Conservation (phyloP, 768 basidiomycete species). For the Russula ochroleuca region DNA sequence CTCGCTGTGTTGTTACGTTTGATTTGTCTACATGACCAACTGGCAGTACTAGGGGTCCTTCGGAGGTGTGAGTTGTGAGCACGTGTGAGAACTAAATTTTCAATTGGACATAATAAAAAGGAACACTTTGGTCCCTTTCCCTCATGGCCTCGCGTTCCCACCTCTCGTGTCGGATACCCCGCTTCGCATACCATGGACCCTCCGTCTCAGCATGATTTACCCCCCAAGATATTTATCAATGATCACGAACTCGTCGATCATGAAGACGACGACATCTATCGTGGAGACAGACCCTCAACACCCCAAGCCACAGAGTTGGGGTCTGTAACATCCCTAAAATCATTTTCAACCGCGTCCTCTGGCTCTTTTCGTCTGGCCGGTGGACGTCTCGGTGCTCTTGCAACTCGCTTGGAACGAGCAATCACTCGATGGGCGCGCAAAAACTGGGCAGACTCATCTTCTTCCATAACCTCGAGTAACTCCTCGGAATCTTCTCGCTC, state of each 20-base stretch:
- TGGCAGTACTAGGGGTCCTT: no score
- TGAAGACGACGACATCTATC: constrained; percentile 53
- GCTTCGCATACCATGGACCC: constrained; percentile 17
- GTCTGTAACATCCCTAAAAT: constrained; percentile 31
- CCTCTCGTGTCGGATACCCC: neutral
- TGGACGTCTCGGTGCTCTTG: constrained; percentile 36
- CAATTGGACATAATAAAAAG: neutral
- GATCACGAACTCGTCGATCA: constrained; percentile 26
- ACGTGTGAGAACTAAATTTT: neutral
- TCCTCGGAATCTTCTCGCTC: constrained; percentile 39
- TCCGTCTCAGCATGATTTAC: neutral
- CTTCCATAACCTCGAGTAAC: constrained; percentile 41
- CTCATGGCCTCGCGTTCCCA: constrained; percentile 12
- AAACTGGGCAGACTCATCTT: constrained; percentile 37
- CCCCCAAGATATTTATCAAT: constrained; percentile 6
- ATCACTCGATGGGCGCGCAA: constrained; percentile 68
- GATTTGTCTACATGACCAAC: neutral
- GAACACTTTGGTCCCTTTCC: neutral
- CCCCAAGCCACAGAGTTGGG: constrained; percentile 32
- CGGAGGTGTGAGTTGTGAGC: neutral
- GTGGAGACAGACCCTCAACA: constrained; percentile 45
- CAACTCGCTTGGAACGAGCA: constrained; percentile 63
- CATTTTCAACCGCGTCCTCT: constrained; percentile 39
- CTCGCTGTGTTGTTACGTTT: constrained; percentile 13
- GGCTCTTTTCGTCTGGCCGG: constrained; percentile 34